These are phyloP conservation scores for Babjeviella inositovora DNA, from an alignment of 805 yeast genomes.

Conservation along the genomic window DNA sequence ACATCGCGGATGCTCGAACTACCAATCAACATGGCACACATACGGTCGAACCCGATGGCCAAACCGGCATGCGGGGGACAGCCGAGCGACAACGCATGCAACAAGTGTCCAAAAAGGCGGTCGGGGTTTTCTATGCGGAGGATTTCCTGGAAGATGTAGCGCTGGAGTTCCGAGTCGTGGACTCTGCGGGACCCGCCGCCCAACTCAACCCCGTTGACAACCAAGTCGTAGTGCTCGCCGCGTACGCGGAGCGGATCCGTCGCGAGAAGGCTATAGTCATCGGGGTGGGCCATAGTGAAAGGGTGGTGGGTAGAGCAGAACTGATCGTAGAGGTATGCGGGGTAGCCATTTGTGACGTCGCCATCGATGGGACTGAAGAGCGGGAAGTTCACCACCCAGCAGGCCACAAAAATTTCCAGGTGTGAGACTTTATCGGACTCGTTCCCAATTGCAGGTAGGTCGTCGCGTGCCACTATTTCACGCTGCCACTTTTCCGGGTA, in stretches of 20 bases:
- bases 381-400: conserved; percentile 92
- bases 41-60: conserved; percentile 87
- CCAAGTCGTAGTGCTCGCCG: conserved; percentile 92
- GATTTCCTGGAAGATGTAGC: conserved; percentile 49
- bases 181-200: conserved; percentile 98
- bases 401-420: conserved; percentile 32
- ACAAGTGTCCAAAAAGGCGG: conserved; percentile 67
- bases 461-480: conserved; percentile 4
- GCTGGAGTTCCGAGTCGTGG: conserved; percentile 72
- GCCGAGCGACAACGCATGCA: conserved; percentile 71
- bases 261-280: conserved; percentile 44
- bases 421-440: conserved; percentile 7
- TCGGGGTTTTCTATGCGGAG: conserved; percentile 44
- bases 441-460: too few relatives aligned
- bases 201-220: conserved; percentile 83
- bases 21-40: conserved; percentile 83
- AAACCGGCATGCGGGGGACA: conserved; percentile 99
- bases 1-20: conserved; percentile 75
- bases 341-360: conserved; percentile 23
- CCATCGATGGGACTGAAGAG: conserved; percentile 52
- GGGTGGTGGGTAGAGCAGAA: conserved; percentile 88
- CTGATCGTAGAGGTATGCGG: conserved; percentile 31
- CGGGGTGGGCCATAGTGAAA: conserved; percentile 76
- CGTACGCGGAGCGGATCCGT: conserved; percentile 43
- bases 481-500: conserved; percentile 37